phyloP scores from a whole-genome alignment of 805 yeast genomes.

The Groenewaldozyma salmanticensis region DNA sequence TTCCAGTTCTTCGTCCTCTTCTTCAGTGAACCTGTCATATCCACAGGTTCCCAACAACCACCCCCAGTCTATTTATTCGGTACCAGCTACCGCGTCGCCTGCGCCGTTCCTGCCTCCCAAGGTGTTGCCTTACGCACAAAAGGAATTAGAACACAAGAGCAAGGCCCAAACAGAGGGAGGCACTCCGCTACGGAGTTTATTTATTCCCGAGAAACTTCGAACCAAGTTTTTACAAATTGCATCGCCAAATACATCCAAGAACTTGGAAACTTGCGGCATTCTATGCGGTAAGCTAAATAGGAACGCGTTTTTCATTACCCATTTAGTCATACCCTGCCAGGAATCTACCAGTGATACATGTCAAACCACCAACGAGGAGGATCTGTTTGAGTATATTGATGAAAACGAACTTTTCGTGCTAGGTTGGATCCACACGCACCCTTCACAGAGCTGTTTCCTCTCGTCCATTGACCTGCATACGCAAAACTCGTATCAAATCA shows the following conservation, averaged over 20 bases:
- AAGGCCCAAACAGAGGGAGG: slow-evolving; percentile 46
- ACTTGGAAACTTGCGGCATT: slow-evolving; percentile 59
- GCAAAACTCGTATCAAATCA: slow-evolving; percentile 56
- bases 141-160: slow-evolving; percentile 15
- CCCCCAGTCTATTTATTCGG: neutral
- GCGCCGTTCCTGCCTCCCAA: neutral
- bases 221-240: slow-evolving; percentile 39
- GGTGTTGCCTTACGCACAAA: neutral
- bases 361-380: slow-evolving; percentile 50
- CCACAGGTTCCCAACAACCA: slow-evolving; percentile 4
- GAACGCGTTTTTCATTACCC: slow-evolving; percentile 55
- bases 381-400: slow-evolving; percentile 47
- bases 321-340: slow-evolving; percentile 54
- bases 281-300: slow-evolving; percentile 52
- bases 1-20: neutral
- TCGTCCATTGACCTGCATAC: slow-evolving; percentile 61
- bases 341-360: slow-evolving; percentile 56
- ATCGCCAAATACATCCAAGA: slow-evolving; percentile 36
- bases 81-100: too few relatives aligned
- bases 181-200: slow-evolving; percentile 41
- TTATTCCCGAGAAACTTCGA: slow-evolving; percentile 38
- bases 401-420: slow-evolving; percentile 47
- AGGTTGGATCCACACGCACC: slow-evolving; percentile 72
- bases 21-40: neutral
- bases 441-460: slow-evolving; percentile 61